Conservation (phyloP, 177 flowering plant species). For the Telopea speciosissima region DNA sequence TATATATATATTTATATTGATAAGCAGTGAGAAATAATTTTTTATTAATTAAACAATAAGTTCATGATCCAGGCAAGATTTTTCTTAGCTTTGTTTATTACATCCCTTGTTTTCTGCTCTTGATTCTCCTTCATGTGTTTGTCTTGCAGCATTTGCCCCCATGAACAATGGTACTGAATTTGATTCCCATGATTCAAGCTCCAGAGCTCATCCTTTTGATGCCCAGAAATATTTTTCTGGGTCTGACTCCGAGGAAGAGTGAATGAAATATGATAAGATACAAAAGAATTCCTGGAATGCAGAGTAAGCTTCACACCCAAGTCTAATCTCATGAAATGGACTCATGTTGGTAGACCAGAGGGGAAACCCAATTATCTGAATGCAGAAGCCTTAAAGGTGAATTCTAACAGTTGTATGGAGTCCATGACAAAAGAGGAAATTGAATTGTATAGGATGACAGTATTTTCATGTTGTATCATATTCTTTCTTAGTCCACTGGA, state of each 20-base stretch:
- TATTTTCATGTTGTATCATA: not conserved
- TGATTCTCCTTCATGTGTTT: not conserved
- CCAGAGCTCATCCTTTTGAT: conserved; percentile 47
- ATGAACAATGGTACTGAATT: conserved; percentile 35
- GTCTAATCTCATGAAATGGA: no score
- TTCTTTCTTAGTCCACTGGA: not conserved
- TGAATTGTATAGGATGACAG: not conserved
- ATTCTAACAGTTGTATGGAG: not conserved
- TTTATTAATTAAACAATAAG: no score
- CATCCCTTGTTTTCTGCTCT: not conserved
- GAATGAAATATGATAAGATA: not conserved
- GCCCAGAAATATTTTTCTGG: conserved; percentile 41
- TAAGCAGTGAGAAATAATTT: no score
- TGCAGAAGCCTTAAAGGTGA: not conserved
- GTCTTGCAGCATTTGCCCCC: conserved; percentile 70
- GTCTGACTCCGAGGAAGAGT: conserved; percentile 24
- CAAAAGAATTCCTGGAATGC: not conserved
- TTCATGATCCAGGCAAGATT: no score
- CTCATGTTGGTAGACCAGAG: not conserved
- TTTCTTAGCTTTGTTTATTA: not conserved
- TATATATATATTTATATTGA: no score
- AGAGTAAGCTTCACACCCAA: not conserved
- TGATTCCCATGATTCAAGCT: conserved; percentile 21
- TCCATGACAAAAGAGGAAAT: not conserved
- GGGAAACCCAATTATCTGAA: not conserved